Conservation (phyloP, 1,284 basidiomycete species). For the Baeospora myosura region DNA sequence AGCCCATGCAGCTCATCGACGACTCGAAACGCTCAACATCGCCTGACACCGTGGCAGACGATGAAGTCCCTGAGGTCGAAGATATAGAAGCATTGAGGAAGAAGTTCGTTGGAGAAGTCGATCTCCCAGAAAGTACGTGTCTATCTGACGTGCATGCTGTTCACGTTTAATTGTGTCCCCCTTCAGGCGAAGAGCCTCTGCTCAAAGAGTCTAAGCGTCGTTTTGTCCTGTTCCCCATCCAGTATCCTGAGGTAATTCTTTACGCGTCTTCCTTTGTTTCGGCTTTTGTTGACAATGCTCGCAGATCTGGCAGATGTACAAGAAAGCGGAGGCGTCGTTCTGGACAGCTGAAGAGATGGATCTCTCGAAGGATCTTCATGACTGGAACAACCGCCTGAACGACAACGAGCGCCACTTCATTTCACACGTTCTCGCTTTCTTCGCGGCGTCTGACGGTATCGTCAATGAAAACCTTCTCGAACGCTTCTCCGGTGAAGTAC, state of each 20-base stretch:
- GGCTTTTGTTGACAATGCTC: too few species aligned
- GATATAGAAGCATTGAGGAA: constrained; percentile 1
- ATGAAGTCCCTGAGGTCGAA: not conserved
- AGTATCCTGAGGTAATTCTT: constrained; percentile 72
- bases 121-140: constrained; percentile 58
- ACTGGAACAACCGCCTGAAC: constrained; percentile 91
- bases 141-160: constrained; percentile 11
- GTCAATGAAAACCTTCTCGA: constrained; percentile 97
- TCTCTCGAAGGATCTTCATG: constrained; percentile 87
- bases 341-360: constrained; percentile 99
- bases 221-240: constrained; percentile 92
- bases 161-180: constrained; percentile 14
- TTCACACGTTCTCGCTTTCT: constrained; percentile 94
- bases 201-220: constrained; percentile 73
- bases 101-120: constrained; percentile 48
- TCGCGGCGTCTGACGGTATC: constrained; percentile 93
- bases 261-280: constrained; percentile 3
- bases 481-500: constrained; percentile 91
- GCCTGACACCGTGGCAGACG: constrained; percentile 7
- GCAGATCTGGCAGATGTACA: constrained; percentile 96
- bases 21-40: constrained; percentile 7
- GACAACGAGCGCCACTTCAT: constrained; percentile 93
- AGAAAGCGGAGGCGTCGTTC: constrained; percentile 86
- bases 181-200: constrained; percentile 68
- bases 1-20: constrained; percentile 1